Conservation (phyloP, 768 basidiomycete species). For the Sarcodon aspratus region DNA sequence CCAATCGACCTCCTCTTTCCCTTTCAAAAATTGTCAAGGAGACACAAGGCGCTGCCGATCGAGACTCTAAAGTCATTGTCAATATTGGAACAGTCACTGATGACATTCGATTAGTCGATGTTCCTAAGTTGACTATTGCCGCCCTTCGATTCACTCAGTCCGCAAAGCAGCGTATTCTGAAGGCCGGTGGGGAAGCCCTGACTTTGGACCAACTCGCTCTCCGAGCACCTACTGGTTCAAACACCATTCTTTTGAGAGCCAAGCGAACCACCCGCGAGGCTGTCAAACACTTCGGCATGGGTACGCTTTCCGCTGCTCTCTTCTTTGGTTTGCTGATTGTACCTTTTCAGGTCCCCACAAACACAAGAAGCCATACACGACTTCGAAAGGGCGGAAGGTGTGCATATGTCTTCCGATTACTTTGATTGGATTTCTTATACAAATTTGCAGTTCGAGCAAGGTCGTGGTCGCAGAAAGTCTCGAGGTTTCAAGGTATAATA, state of each 20-base stretch:
- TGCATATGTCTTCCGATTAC: constrained; percentile 5
- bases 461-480: constrained; percentile 97
- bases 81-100: constrained; percentile 90
- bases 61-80: constrained; percentile 77
- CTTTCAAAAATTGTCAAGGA: constrained; percentile 87
- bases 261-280: constrained; percentile 91
- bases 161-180: constrained; percentile 90
- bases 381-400: constrained; percentile 93
- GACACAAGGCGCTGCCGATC: constrained; percentile 53
- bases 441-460: constrained; percentile 76
- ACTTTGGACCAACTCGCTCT: constrained; percentile 96
- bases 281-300: constrained; percentile 97
- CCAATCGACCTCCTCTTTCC: constrained; percentile 94
- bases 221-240: constrained; percentile 87
- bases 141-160: constrained; percentile 91
- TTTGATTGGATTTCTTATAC: constrained; percentile 1
- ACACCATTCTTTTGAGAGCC: constrained; percentile 90
- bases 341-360: constrained; percentile 54
- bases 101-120: constrained; percentile 74
- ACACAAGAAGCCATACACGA: constrained; percentile 95
- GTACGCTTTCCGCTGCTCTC: constrained; percentile 11
- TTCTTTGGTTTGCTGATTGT: too few species aligned
- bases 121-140: constrained; percentile 89
- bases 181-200: constrained; percentile 88
- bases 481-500: constrained; percentile 89